Base-by-base conservation (phyloP, 495 filamentous ascomycete species). In the Penicillium ucsense region DNA sequence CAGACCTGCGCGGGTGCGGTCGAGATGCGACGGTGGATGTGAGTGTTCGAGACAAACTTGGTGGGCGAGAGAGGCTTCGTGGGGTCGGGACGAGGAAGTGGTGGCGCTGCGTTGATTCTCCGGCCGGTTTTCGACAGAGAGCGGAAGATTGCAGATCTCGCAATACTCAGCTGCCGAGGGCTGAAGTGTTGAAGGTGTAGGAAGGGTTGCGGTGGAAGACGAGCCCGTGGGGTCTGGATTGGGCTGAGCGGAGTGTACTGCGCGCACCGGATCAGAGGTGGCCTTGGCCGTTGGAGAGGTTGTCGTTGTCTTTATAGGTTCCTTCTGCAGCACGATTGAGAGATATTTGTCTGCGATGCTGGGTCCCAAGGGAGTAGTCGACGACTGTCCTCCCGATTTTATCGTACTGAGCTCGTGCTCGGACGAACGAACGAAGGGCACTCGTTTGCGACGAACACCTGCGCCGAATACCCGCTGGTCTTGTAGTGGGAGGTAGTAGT, bases 11-110 rank as follows among this genome's bases (percentile, higher is more conserved):
- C 85, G 77, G 3, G 73, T 75, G n/a, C 90, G 83, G 62, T 94
- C 85, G 2, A 95, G 66, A 46, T 85, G 77, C 0, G 89, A 94
- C 2, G 91, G 91, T 1, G 89, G 88, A 54, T 89, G 80, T 0
- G 88, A 89, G 57, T 95, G 88, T 10, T 74, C 56, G 2, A 95
- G 75, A 53, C 81, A 86, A 38, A 88, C 70, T 71, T 95, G 89
- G 55, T 96, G 89, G 0, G 85, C 83, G 48, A 94, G 73, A 8
- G 83, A 85, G 5, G 77, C 75, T 63, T 85, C 78, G 61, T 95
- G 89, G 2, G 72, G 68, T 29, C 50, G 49, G 28, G 48, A 57
- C 8, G 20, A 20, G 20, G 20, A 2, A 56, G 44, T 37, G 49
- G 31, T 8, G 45, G 8, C 39, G 39, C 35, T 33, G 36, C 27